A percentile compares a stretch with the other conserved stretches of the same genome.
These are phyloP conservation scores for Alternaria brassicae DNA, from an alignment of 2,329 filamentous ascomycete species.

Conservation along the genomic window DNA sequence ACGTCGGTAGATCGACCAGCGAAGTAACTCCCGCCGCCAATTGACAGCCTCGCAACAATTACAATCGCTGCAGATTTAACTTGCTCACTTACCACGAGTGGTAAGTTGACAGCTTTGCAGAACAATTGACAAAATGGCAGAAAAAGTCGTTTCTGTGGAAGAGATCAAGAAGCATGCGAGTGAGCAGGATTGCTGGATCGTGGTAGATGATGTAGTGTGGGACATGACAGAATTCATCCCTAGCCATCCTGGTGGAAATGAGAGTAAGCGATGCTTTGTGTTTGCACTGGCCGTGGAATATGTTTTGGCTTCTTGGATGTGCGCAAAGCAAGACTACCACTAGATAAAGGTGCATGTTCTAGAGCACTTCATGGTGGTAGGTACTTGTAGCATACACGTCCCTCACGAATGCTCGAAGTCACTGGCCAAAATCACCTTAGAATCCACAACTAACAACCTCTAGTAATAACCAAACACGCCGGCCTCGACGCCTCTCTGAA, in stretches of 20 bases:
- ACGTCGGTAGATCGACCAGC: slow-evolving; percentile 7
- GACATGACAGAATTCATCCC: slow-evolving; percentile 68
- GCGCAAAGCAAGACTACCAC: not conserved
- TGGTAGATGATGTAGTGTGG: slow-evolving; percentile 69
- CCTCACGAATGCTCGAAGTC: not conserved
- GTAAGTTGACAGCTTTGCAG: not conserved
- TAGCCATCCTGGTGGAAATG: slow-evolving; percentile 63
- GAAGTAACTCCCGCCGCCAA: slow-evolving; percentile 2
- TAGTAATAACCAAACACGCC: slow-evolving; percentile 31
- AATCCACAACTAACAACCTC: not conserved
- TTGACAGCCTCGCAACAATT: not conserved
- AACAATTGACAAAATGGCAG: not conserved
- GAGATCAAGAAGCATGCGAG: not conserved
- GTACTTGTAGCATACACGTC: not conserved
- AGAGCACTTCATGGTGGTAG: not conserved
- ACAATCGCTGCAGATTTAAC: not conserved
- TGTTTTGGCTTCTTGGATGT: not conserved
- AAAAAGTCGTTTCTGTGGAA: not conserved
- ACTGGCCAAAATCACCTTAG: too few species aligned
- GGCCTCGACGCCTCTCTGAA: slow-evolving; percentile 40
- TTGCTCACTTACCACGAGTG: not conserved
- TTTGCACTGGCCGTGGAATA: not conserved
- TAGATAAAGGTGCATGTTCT: not conserved
- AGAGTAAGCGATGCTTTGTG: slow-evolving; percentile 11
- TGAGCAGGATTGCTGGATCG: slow-evolving; percentile 62